Evolutionary conservation across 2,329 filamentous ascomycete species (phyloP).

Genomic region (Aureobasidium subglaciale): DNA sequence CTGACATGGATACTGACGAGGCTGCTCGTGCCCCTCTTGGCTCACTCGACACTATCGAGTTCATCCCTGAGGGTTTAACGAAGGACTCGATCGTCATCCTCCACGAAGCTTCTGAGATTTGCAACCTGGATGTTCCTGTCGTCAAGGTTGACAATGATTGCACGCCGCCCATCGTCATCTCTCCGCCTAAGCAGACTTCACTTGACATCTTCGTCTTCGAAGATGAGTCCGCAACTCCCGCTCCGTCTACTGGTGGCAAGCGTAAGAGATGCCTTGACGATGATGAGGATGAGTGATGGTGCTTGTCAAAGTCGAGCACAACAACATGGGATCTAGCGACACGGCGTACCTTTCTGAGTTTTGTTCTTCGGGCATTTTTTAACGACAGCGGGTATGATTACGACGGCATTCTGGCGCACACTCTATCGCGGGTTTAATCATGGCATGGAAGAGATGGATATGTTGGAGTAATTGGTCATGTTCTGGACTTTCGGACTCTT

Average conservation of each 20-base stretch:
- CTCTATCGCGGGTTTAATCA: neutral
- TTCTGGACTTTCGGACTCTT: neutral
- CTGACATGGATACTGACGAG: constrained; percentile 30
- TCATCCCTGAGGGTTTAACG: constrained; percentile 28
- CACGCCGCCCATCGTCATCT: neutral
- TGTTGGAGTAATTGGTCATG: constrained; percentile 5
- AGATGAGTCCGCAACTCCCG: constrained; percentile 9
- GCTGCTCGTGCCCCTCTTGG: constrained; percentile 25
- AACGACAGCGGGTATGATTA: constrained; percentile 5
- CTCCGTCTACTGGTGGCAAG: constrained; percentile 4
- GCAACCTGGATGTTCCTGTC: neutral
- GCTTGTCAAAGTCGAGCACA: neutral
- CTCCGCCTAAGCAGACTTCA: neutral
- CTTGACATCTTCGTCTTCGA: constrained; percentile 8
- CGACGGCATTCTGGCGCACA: neutral
- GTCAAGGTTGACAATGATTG: neutral
- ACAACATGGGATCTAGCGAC: neutral
- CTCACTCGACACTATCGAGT: constrained; percentile 30
- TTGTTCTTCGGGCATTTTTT: neutral
- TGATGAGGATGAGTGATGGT: neutral
- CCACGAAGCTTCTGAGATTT: constrained; percentile 17
- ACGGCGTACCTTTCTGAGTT: neutral
- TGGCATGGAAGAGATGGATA: constrained; percentile 3
- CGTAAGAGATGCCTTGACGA: constrained; percentile 1
- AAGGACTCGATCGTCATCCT: constrained; percentile 27